Evolutionary conservation across 2,329 filamentous ascomycete genomes (phyloP).

Genomic region (Amauroascus verrucosus): DNA sequence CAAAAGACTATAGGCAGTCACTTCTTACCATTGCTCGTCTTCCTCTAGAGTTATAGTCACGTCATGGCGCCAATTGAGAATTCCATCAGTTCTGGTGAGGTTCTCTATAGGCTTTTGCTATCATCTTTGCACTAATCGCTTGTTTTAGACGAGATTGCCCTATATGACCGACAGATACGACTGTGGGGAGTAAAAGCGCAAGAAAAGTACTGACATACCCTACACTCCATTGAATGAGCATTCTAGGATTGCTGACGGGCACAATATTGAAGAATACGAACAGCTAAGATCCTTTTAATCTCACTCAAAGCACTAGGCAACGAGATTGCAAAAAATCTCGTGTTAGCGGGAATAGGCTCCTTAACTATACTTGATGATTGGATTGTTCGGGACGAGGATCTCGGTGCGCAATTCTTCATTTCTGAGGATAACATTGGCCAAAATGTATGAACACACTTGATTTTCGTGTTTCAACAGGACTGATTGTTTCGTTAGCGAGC

Average conservation of each 20-base stretch:
- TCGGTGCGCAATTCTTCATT: constrained; percentile 76
- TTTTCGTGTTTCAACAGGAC: not conserved
- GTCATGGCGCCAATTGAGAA: not conserved
- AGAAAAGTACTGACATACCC: constrained; percentile 46
- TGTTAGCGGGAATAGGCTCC: constrained; percentile 82
- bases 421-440: constrained; percentile 61
- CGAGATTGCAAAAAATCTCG: constrained; percentile 94
- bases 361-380: constrained; percentile 79
- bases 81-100: constrained; percentile 25
- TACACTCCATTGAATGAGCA: not conserved
- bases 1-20: not conserved
- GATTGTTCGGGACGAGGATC: constrained; percentile 63
- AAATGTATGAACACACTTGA: constrained; percentile 44
- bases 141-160: constrained; percentile 73
- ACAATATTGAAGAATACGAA: constrained; percentile 55
- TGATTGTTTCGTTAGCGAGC: constrained; percentile 50
- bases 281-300: constrained; percentile 79
- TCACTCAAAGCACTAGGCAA: constrained; percentile 79
- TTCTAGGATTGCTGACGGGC: not conserved
- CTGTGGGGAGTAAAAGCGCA: constrained; percentile 96
- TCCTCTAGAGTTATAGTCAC: not conserved
- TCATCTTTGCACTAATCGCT: not conserved
- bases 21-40: not conserved
- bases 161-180: constrained; percentile 94
- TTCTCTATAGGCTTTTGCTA: not conserved